Evolutionary conservation across 208 protist genomes (phyloP).

Genomic region (Leishmania tropica): DNA sequence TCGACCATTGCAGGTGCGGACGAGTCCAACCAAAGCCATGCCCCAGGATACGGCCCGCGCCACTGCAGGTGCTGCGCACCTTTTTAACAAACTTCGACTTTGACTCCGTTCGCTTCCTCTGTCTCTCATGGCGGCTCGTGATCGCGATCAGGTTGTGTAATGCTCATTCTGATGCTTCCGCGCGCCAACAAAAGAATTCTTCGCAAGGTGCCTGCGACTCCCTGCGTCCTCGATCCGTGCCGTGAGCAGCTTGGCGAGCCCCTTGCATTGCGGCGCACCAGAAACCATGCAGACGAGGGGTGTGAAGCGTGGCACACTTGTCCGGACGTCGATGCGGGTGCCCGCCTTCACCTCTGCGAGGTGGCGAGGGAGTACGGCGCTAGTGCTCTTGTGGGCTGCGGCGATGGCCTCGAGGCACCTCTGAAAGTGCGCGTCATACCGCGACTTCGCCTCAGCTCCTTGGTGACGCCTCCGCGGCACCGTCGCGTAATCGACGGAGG

Average conservation of each 20-base stretch:
- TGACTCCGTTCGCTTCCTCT: background rate
- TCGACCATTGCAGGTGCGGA: background rate
- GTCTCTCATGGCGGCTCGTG: background rate
- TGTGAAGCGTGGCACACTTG: background rate
- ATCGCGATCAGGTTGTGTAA: background rate
- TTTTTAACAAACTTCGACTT: slow-evolving; percentile 2
- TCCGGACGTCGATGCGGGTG: slow-evolving; percentile 3
- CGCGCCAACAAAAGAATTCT: background rate
- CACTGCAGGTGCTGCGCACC: background rate
- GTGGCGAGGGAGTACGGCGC: background rate
- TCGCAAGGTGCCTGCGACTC: background rate
- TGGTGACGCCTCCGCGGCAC: background rate
- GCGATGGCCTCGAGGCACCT: background rate
- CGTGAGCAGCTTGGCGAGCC: background rate
- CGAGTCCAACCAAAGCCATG: slow-evolving; percentile 4
- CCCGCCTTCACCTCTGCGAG: background rate
- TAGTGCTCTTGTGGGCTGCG: background rate
- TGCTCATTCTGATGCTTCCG: slow-evolving; percentile 3
- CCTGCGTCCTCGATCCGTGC: background rate
- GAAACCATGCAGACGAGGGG: background rate
- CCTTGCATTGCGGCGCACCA: background rate
- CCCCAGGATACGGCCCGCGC: background rate
- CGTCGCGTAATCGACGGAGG: background rate
- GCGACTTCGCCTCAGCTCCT: background rate
- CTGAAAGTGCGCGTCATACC: background rate